phyloP scores from a whole-genome alignment of 306 rosid genomes.

The Potentilla sterilis region DNA sequence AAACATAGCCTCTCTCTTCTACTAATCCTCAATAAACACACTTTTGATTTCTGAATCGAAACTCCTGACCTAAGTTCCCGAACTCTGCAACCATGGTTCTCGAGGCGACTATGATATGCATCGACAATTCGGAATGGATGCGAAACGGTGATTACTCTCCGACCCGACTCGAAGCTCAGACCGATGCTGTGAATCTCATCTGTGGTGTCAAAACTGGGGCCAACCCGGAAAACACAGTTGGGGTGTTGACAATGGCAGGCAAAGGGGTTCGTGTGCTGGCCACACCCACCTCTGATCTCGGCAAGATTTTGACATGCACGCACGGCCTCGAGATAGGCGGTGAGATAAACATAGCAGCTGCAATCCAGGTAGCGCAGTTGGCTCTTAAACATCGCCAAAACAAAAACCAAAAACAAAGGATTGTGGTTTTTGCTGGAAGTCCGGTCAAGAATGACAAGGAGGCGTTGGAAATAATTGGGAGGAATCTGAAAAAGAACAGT shows the following conservation, averaged over 20 bases:
- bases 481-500: conserved; percentile 40
- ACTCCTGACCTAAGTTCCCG: not conserved
- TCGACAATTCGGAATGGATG: conserved; percentile 87
- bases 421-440: conserved; percentile 44
- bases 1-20: not conserved
- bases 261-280: conserved; percentile 57
- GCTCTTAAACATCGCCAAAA: conserved; percentile 48
- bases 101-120: conserved; percentile 65
- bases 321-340: conserved; percentile 51
- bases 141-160: conserved; percentile 71
- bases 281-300: conserved; percentile 43
- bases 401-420: conserved; percentile 42
- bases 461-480: conserved; percentile 35
- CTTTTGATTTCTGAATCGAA: not conserved
- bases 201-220: conserved; percentile 86
- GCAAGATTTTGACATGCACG: conserved; percentile 64
- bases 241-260: conserved; percentile 77
- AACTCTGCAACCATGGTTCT: conserved; percentile 18
- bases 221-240: conserved; percentile 76
- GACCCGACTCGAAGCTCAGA: conserved; percentile 67
- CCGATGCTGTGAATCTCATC: conserved; percentile 72
- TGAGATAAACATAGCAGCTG: conserved; percentile 40
- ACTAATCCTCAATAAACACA: not conserved
- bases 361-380: conserved; percentile 40
- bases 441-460: conserved; percentile 16